Percentiles rank a stretch among this genome's conserved stretches.
phyloP scores from a whole-genome alignment of 2,329 filamentous ascomycete genomes.

The Penicillium vulpinum region DNA sequence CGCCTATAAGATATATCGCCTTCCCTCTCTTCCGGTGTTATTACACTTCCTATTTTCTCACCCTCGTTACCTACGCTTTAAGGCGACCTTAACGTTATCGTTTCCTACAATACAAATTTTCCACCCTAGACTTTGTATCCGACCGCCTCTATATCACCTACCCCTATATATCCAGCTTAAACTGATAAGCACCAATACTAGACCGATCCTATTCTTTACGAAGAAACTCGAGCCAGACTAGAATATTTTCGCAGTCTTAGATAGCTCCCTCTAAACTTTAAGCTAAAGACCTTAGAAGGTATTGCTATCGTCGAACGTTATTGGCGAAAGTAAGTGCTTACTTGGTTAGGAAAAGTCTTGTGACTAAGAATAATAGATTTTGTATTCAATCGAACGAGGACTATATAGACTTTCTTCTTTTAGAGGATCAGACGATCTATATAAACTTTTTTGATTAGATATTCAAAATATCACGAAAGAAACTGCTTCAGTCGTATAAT shows the following conservation, averaged over 20 bases:
- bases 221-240: constrained; percentile 27
- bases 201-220: constrained; percentile 28
- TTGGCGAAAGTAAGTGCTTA: constrained; percentile 17
- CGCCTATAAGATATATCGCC: constrained; percentile 17
- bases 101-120: constrained; percentile 4
- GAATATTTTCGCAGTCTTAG: constrained; percentile 23
- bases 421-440: constrained; percentile 25
- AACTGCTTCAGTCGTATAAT: constrained; percentile 24
- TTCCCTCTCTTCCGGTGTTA: constrained; percentile 2
- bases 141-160: constrained; percentile 10
- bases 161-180: constrained; percentile 7
- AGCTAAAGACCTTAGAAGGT: constrained; percentile 25
- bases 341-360: background rate
- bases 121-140: constrained; percentile 9
- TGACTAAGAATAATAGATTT: constrained; percentile 20
- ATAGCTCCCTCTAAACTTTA: constrained; percentile 30
- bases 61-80: background rate
- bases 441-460: constrained; percentile 33
- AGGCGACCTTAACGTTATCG: constrained; percentile 2
- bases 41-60: constrained; percentile 4
- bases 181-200: constrained; percentile 23
- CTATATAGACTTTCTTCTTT: constrained; percentile 26
- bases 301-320: constrained; percentile 25
- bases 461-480: constrained; percentile 25
- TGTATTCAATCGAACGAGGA: constrained; percentile 25